phyloP scores from a whole-genome alignment of 2,329 filamentous ascomycete species.

The Dactylellina leptospora region DNA sequence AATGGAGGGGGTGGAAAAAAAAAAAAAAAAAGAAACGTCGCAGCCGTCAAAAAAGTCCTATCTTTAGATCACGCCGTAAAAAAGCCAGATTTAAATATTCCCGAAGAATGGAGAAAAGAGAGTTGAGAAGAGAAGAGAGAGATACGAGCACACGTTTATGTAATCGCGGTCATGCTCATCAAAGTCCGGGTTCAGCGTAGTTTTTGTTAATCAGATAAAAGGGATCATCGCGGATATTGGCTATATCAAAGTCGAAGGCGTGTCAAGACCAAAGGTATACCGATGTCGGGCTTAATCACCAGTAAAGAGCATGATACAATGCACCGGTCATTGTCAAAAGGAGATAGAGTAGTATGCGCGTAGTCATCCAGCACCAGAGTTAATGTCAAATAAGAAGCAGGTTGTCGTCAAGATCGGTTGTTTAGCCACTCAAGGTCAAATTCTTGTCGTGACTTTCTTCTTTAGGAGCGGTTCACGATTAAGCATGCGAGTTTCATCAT shows the following conservation, averaged over 20 bases:
- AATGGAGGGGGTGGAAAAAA: background rate
- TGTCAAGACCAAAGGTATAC: conserved; percentile 28
- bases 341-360: conserved; percentile 19
- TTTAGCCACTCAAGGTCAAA: conserved; percentile 31
- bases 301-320: conserved; percentile 32
- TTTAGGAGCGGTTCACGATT: conserved; percentile 50
- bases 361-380: conserved; percentile 48
- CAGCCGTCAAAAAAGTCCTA: conserved; percentile 42
- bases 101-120: conserved; percentile 16
- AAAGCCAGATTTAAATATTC: conserved; percentile 12
- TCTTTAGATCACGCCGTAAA: conserved; percentile 50
- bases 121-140: conserved; percentile 5
- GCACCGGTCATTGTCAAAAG: conserved; percentile 45
- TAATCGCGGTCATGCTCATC: conserved; percentile 18
- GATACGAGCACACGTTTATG: background rate
- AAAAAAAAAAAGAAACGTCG: conserved; percentile 22
- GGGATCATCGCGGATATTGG: conserved; percentile 17
- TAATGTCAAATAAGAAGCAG: conserved; percentile 35
- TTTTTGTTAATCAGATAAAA: conserved; percentile 3
- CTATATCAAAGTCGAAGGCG: conserved; percentile 21
- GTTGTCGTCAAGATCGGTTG: conserved; percentile 37
- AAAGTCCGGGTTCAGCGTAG: conserved; percentile 2
- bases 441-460: conserved; percentile 23
- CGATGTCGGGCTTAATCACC: conserved; percentile 37
- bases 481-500: conserved; percentile 52